phyloP scores from a whole-genome alignment of 441 rosid species.

The Populus hybrid region DNA sequence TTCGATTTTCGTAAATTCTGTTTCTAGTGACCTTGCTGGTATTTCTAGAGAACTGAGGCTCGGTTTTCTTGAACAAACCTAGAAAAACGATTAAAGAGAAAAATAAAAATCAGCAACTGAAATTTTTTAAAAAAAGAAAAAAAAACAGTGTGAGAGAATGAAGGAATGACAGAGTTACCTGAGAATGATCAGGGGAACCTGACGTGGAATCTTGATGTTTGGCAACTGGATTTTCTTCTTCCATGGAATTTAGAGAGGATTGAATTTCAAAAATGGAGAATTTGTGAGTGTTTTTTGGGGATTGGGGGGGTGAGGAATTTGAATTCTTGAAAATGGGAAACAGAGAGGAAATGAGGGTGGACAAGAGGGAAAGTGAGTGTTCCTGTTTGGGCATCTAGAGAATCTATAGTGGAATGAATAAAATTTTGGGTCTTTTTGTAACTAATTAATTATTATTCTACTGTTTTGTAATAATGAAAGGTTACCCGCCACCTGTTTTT shows the following conservation, averaged over 20 bases:
- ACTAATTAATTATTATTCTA: no score
- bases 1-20: conserved; percentile 13
- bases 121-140: not conserved
- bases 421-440: not conserved
- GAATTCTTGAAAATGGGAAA: not conserved
- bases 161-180: conserved; percentile 3
- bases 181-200: conserved; percentile 19
- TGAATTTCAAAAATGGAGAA: not conserved
- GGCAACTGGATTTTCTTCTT: conserved; percentile 19
- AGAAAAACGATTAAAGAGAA: not conserved
- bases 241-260: not conserved
- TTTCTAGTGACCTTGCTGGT: conserved; percentile 14
- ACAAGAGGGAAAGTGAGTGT: not conserved
- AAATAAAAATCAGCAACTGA: no score
- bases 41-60: conserved; percentile 15
- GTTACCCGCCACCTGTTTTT: not conserved
- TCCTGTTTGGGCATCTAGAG: not conserved
- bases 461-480: not conserved
- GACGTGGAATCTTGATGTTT: conserved; percentile 24
- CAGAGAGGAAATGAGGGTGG: not conserved
- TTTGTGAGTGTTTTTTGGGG: not conserved
- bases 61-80: conserved; percentile 14
- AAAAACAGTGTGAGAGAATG: not conserved
- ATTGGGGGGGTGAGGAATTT: not conserved
- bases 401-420: not conserved